Conservation (phyloP, 352 stramenopile species). For the Salisapilia sapeloensis region DNA sequence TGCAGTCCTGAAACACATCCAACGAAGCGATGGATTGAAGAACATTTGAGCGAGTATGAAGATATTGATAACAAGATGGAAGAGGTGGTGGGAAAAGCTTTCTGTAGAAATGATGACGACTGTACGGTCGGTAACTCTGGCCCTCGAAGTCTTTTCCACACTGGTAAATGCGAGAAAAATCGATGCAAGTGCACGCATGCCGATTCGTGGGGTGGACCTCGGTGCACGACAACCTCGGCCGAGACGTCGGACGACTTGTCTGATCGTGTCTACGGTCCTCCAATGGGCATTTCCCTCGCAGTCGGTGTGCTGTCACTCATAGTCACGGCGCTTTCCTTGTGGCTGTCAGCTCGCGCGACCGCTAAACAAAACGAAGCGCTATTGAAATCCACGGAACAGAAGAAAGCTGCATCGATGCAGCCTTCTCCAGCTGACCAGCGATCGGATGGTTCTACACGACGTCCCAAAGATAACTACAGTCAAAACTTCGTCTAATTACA, state of each 20-base stretch:
- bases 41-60: constrained; percentile 16
- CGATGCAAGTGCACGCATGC: constrained; percentile 22
- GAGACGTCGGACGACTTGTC: too few species aligned
- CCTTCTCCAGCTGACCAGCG: constrained; percentile 4
- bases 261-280: constrained; percentile 11
- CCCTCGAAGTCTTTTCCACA: constrained; percentile 12
- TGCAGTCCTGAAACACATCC: constrained; percentile 20
- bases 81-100: constrained; percentile 15
- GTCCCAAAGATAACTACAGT: constrained; percentile 14
- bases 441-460: constrained; percentile 8
- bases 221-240: constrained; percentile 9
- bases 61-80: constrained; percentile 23
- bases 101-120: constrained; percentile 22
- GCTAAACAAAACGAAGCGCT: constrained; percentile 6
- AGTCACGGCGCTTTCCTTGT: constrained; percentile 4
- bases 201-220: constrained; percentile 12
- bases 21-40: constrained; percentile 19
- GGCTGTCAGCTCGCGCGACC: constrained; percentile 2
- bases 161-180: constrained; percentile 18
- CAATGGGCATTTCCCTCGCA: constrained; percentile 11
- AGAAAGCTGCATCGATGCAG: constrained; percentile 8
- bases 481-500: constrained; percentile 18
- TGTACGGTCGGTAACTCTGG: constrained; percentile 12
- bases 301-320: constrained; percentile 7
- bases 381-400: constrained; percentile 4